phyloP scores from a whole-genome alignment of 768 basidiomycete species.

The Asterophora lycoperdoides region DNA sequence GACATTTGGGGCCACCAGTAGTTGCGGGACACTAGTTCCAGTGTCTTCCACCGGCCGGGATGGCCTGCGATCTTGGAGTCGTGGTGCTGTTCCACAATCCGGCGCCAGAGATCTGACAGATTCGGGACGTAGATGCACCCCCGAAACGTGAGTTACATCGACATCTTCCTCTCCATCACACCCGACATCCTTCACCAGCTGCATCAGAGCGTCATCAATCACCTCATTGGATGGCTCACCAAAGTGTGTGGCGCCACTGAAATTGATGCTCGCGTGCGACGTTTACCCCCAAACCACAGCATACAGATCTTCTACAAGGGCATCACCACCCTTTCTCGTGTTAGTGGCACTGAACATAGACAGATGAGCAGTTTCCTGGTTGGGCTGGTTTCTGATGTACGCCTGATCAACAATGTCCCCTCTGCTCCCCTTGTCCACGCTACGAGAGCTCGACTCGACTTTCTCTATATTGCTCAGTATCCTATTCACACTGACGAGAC shows the following conservation, averaged over 20 bases:
- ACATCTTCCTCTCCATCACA: slow-evolving; percentile 23
- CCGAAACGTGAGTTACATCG: no score
- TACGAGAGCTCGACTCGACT: slow-evolving; percentile 33
- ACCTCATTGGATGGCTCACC: slow-evolving; percentile 29
- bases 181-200: slow-evolving; percentile 34
- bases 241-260: slow-evolving; percentile 22
- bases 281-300: background rate
- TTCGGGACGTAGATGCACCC: no score
- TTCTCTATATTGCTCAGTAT: slow-evolving; percentile 34
- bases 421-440: slow-evolving; percentile 18
- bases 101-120: no score
- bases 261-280: slow-evolving; percentile 28
- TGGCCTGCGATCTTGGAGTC: no score
- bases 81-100: no score
- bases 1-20: no score
- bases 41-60: no score
- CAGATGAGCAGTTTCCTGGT: slow-evolving; percentile 30
- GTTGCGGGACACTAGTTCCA: no score
- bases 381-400: slow-evolving; percentile 25
- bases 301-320: no score
- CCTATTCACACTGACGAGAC: slow-evolving; percentile 26
- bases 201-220: slow-evolving; percentile 31
- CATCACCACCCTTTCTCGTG: slow-evolving; percentile 18
- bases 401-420: slow-evolving; percentile 5
- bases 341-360: slow-evolving; percentile 32